A percentile compares a stretch with the other conserved stretches of the same genome.
These are phyloP conservation scores for Alternaria atra DNA, from an alignment of 2,329 filamentous ascomycete genomes.

Conservation along the genomic window DNA sequence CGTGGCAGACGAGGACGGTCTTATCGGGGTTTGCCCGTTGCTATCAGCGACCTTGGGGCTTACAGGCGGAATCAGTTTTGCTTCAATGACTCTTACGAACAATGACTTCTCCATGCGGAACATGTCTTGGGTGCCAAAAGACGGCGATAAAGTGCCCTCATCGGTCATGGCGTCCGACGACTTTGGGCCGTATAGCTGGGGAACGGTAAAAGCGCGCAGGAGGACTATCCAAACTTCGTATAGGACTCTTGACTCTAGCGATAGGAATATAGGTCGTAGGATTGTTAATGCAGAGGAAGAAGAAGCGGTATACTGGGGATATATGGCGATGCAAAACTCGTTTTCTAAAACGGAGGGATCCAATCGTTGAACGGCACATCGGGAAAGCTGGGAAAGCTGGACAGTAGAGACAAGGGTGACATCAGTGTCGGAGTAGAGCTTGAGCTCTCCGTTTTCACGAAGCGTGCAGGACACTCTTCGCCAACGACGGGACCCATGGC, in stretches of 20 bases:
- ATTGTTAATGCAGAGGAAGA: constrained; percentile 76
- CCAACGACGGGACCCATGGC: constrained; percentile 74
- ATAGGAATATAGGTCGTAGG: constrained; percentile 87
- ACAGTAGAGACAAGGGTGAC: constrained; percentile 81
- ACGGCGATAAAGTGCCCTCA: constrained; percentile 47
- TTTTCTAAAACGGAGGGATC: constrained; percentile 91
- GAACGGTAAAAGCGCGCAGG: constrained; percentile 87
- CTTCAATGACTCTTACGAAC: constrained; percentile 68
- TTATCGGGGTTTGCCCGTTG: constrained; percentile 27
- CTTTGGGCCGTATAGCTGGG: constrained; percentile 83
- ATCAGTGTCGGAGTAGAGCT: constrained; percentile 86
- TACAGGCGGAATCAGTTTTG: constrained; percentile 60
- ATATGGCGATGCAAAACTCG: constrained; percentile 93
- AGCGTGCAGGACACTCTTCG: constrained; percentile 89
- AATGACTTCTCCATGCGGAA: constrained; percentile 72
- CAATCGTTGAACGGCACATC: constrained; percentile 88
- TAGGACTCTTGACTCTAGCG: constrained; percentile 84
- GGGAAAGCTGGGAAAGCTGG: constrained; percentile 85
- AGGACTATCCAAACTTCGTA: constrained; percentile 98
- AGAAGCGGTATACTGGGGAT: constrained; percentile 86
- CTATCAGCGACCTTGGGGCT: constrained; percentile 48
- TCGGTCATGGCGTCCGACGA: constrained; percentile 56
- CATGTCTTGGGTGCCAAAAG: constrained; percentile 63
- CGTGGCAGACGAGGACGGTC: constrained; percentile 45
- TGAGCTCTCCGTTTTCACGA: constrained; percentile 93